A percentile compares a stretch with the other conserved stretches of the same genome.
Conservation (phyloP, 148 eudicot genomes). For the Fagopyrum esculentum region DNA sequence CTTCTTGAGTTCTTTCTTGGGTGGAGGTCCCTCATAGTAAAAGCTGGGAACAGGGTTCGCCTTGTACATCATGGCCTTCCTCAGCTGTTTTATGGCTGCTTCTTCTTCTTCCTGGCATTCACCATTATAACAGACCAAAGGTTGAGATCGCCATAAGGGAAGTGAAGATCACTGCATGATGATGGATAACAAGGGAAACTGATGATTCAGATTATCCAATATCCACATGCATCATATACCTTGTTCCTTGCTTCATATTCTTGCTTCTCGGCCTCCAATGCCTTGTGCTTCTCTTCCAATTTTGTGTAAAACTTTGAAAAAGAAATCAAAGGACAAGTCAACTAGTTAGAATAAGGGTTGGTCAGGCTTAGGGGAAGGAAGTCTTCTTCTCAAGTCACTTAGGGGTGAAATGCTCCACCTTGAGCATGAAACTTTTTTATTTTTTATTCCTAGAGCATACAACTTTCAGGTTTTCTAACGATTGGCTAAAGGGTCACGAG, state of each 20-base stretch:
- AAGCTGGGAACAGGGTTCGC: slow-evolving; percentile 89
- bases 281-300: slow-evolving; percentile 81
- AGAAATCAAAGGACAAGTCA: not conserved
- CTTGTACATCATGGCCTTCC: slow-evolving; percentile 66
- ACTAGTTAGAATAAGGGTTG: not conserved
- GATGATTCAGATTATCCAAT: not conserved
- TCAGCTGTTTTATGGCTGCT: slow-evolving; percentile 70
- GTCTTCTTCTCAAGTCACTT: not conserved
- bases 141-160: too few relatives aligned
- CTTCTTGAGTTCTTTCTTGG: slow-evolving; percentile 90
- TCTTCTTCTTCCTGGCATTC: slow-evolving; percentile 68
- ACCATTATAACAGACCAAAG: not conserved
- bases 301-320: slow-evolving; percentile 59
- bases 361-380: not conserved
- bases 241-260: slow-evolving; percentile 78
- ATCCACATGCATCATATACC: slow-evolving; percentile 37
- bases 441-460: too few relatives aligned
- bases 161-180: not conserved
- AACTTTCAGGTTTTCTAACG: not conserved
- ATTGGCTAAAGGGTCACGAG: not conserved
- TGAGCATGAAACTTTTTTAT: not conserved
- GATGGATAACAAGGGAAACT: not conserved
- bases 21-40: slow-evolving; percentile 86
- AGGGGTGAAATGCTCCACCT: not conserved
- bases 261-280: slow-evolving; percentile 70